Conservation (phyloP, 805 yeast species). For the Peterozyma xylosa region DNA sequence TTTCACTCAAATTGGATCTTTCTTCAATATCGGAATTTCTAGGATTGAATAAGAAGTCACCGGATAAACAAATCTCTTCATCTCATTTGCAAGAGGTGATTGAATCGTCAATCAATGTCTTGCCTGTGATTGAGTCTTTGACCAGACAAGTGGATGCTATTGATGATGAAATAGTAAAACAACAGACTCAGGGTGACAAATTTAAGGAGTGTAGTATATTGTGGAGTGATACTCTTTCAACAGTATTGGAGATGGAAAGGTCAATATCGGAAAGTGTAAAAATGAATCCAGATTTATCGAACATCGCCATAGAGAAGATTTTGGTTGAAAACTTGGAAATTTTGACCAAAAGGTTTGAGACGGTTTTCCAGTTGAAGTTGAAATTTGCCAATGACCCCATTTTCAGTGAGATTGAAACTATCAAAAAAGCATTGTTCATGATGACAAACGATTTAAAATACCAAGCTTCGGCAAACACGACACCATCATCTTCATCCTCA, state of each 20-base stretch:
- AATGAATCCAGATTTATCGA: neutral
- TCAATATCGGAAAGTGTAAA: constrained; percentile 10
- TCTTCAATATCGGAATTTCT: too few species aligned
- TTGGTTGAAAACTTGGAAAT: constrained; percentile 11
- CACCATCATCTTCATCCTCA: constrained; percentile 2
- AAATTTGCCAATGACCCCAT: constrained; percentile 12
- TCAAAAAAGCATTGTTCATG: constrained; percentile 15
- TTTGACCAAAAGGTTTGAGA: constrained; percentile 3
- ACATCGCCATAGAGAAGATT: constrained; percentile 1
- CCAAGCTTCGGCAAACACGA: neutral
- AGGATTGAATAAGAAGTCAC: too few species aligned
- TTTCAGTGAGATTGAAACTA: constrained; percentile 17
- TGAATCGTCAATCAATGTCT: constrained; percentile 10
- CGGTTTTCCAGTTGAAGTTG: constrained; percentile 10
- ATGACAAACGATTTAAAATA: constrained; percentile 12
- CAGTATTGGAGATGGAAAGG: constrained; percentile 15
- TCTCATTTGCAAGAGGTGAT: neutral
- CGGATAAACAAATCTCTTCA: neutral
- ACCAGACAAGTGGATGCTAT: constrained; percentile 17
- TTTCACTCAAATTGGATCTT: too few species aligned
- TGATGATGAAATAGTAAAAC: constrained; percentile 14
- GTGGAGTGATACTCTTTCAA: constrained; percentile 19
- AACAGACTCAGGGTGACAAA: constrained; percentile 12
- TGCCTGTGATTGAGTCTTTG: constrained; percentile 14
- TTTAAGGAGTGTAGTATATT: constrained; percentile 17